Evolutionary conservation across 2,329 filamentous ascomycete genomes (phyloP), one percentile per base, ranked within the genome.

Genomic region (Colletotrichum sp.): DNA sequence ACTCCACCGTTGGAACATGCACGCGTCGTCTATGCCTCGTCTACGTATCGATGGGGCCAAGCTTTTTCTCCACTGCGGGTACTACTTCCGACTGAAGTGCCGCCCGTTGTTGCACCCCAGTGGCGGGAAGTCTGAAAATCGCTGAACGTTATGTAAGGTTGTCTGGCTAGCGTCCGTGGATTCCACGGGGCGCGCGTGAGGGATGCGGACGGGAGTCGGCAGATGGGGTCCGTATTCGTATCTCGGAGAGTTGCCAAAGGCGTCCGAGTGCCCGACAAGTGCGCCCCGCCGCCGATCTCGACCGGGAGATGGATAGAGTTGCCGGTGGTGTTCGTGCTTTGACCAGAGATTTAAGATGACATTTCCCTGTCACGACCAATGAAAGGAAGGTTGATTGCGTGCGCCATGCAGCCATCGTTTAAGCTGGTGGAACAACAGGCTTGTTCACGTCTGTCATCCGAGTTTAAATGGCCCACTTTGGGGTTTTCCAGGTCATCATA

Each of bases 151-250:
- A 32, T 12, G 58, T n/a, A 61, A 61, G 58, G 16, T 32, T 28
- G n/a, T n/a, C 6, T 14, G 16, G 34, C 18, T 62, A 62, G 18
- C 32, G 30, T 13, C 62, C 52, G 32, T 21, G 34, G 18, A 4
- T 32, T 21, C 28, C 36, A 55, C 26, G 55, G 52, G 14, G 24
- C 16, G 13, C 32, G n/a, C 52, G 48, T 21, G 8, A 7, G 8
- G 12, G 24, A 18, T 38, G 43, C 21, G 28, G 58, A 13, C 12
- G 38, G 28, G 30, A 52, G 26, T 26, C 55, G 65, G 65, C 65
- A 67, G n/a, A 21, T 52, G 21, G n/a, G 38, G n/a, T 24, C 34
- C 63, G 63, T 68, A 61, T 68, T 72, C 70, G 70, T 72, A 68
- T 72, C 28, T 61, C 55, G 69, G 70, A 48, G 28, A 62, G 26